Conservation (phyloP, 352 stramenopile genomes). For the Aphanomyces invadans region DNA sequence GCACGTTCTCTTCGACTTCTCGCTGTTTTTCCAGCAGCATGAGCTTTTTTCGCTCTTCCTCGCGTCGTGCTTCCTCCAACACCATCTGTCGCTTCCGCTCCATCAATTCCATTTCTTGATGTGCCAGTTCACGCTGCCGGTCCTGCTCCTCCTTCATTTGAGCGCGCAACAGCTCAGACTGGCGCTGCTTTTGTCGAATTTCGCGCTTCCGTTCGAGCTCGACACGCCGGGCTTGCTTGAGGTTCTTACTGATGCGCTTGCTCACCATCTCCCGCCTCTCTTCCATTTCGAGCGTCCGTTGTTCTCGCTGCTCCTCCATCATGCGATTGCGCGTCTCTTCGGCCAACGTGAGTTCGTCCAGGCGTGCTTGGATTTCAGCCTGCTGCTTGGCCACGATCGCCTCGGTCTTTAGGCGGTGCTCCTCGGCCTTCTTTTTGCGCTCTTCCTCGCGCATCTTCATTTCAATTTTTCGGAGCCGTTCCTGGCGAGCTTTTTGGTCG, state of each 20-base stretch:
- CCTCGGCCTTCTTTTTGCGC: conserved; percentile 61
- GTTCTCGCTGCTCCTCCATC: conserved; percentile 59
- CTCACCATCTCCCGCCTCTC: conserved; percentile 47
- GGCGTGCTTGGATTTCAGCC: conserved; percentile 47
- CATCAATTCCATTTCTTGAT: conserved; percentile 58
- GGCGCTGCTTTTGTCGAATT: conserved; percentile 53
- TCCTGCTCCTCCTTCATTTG: conserved; percentile 56
- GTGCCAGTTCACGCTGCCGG: conserved; percentile 42
- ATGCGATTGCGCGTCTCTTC: conserved; percentile 61
- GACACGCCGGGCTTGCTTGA: conserved; percentile 53
- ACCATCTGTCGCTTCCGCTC: conserved; percentile 66
- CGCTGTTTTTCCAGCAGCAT: conserved; percentile 50
- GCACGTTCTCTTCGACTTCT: conserved; percentile 62
- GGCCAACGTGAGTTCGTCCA: conserved; percentile 54
- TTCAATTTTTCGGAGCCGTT: conserved; percentile 57
- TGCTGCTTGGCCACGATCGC: conserved; percentile 51
- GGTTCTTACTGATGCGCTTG: conserved; percentile 57
- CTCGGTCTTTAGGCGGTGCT: conserved; percentile 56
- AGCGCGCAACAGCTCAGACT: conserved; percentile 15
- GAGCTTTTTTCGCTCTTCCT: conserved; percentile 74
- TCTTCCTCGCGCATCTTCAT: conserved; percentile 60
- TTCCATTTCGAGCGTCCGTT: conserved; percentile 59
- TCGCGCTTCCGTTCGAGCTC: conserved; percentile 57
- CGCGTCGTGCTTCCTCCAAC: conserved; percentile 48
- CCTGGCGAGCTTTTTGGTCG: conserved; percentile 69